phyloP scores from a whole-genome alignment of 352 stramenopile species.

The Globisporangium recalcitrans region DNA sequence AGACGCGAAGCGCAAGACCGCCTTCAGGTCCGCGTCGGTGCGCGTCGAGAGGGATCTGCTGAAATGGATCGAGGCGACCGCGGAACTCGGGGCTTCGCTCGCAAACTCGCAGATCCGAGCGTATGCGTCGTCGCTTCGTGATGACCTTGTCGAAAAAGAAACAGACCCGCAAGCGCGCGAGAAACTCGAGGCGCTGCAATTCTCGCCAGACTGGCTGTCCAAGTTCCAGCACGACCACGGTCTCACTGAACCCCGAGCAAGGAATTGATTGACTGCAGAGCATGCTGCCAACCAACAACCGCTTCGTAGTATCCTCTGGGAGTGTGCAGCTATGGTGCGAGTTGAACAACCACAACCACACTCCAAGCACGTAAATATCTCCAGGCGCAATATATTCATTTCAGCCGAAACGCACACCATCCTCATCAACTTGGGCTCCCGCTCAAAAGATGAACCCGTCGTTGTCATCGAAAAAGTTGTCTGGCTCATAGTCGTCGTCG shows the following conservation, averaged over 20 bases:
- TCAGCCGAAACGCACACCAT: neutral
- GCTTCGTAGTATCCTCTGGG: too few species aligned
- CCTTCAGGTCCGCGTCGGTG: constrained; percentile 2
- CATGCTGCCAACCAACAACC: too few species aligned
- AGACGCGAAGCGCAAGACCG: constrained; percentile 7
- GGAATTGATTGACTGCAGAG: too few species aligned
- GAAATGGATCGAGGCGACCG: constrained; percentile 3
- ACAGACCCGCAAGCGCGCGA: constrained; percentile 4
- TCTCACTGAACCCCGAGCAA: neutral
- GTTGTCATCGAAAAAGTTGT: constrained; percentile 16
- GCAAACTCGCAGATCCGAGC: constrained; percentile 6
- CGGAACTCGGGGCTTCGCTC: neutral
- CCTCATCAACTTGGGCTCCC: too few species aligned
- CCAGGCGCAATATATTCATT: neutral
- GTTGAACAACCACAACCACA: too few species aligned
- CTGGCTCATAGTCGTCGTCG: constrained; percentile 13
- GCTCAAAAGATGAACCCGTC: neutral
- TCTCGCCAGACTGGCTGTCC: constrained; percentile 8
- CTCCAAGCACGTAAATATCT: too few species aligned
- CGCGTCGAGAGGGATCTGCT: constrained; percentile 2
- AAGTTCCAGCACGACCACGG: constrained; percentile 4
- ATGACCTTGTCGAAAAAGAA: constrained; percentile 4
- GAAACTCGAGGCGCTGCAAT: constrained; percentile 11
- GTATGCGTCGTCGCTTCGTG: constrained; percentile 5
- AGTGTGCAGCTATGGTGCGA: too few species aligned